Conservation (phyloP, 2,329 filamentous ascomycete species). For the Microdochium trichocladiopsis region DNA sequence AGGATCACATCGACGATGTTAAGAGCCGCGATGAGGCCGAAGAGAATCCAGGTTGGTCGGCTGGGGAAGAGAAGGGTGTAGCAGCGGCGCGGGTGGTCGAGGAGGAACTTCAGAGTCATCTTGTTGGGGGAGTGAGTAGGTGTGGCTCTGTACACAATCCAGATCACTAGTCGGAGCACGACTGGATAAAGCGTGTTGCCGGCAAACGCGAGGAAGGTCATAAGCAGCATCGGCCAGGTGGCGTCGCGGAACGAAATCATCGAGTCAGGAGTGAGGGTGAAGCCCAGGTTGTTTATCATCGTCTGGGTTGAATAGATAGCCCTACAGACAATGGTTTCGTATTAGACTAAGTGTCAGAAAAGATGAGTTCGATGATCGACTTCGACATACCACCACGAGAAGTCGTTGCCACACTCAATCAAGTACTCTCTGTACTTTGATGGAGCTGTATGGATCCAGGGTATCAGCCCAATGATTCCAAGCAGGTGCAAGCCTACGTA, state of each 20-base stretch:
- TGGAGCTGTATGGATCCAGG: slow-evolving; percentile 35
- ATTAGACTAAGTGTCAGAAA: neutral
- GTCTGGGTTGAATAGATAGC: slow-evolving; percentile 42
- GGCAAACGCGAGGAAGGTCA: slow-evolving; percentile 40
- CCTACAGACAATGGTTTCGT: slow-evolving; percentile 18
- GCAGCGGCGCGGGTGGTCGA: slow-evolving; percentile 56
- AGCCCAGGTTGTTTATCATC: slow-evolving; percentile 44
- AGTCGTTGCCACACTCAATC: slow-evolving; percentile 26
- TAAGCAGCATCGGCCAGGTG: slow-evolving; percentile 33
- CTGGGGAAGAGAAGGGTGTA: slow-evolving; percentile 57
- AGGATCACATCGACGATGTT: slow-evolving; percentile 49
- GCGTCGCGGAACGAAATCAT: slow-evolving; percentile 42
- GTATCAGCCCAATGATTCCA: slow-evolving; percentile 37
- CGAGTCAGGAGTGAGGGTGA: slow-evolving; percentile 47
- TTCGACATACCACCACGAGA: slow-evolving; percentile 39
- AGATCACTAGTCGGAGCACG: slow-evolving; percentile 50
- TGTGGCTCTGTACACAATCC: slow-evolving; percentile 40
- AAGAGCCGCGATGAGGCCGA: slow-evolving; percentile 39
- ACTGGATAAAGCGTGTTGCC: slow-evolving; percentile 52
- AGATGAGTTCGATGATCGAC: neutral
- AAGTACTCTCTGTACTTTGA: slow-evolving; percentile 33
- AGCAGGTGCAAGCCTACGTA: slow-evolving; percentile 37
- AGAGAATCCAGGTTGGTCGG: slow-evolving; percentile 51
- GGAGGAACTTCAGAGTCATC: slow-evolving; percentile 45
- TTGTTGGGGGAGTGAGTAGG: slow-evolving; percentile 28